Evolutionary conservation across 2,329 filamentous ascomycete species (phyloP), one percentile per base, ranked within the genome.

Genomic region (Microcyclosporella mali): DNA sequence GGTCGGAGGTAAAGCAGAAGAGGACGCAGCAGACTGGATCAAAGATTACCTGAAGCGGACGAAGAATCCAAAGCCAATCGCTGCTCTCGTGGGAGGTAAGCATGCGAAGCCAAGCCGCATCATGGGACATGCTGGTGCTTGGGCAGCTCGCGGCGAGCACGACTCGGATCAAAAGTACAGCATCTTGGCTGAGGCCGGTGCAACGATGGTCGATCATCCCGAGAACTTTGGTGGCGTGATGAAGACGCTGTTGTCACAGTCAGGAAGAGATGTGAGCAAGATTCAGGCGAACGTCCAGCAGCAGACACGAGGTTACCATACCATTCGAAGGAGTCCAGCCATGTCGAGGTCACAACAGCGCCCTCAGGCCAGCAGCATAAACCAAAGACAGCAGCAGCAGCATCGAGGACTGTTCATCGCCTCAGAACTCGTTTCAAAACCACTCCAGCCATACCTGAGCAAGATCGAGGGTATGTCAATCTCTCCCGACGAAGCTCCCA

Each of bases 71-170:
- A 88, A 88, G 78, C 85, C 85, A 0, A 85, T 89, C 33, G 79
- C 83, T 57, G 85, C 81, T 35, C 69, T 88, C 4, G 71, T 89
- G 19, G 84, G 77, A 21, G 85, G 85, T 3, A 66, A 81, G 36
- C 67, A 78, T 49, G 81, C 81, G n/a, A 73, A 75, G 4, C 67
- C 70, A 12, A 80, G 80, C 11, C 74, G 76, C 16, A 74, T 87
- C 33, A 88, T 89, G 84, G 85, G 85, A 8, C 85, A 90, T 61
- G 83, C 85, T 8, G 85, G 85, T 33, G 85, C 85, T 11, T 86
- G 85, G 70, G 71, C 73, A 40, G 73, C 79, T 1, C 73, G 79
- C 6, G 82, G 81, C 15, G 84, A 89, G 58, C 75, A 79, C 3
- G 72, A 72, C 46, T 77, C 81, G 0, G 66, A 70, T 30, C 71